phyloP scores from a whole-genome alignment of 169 alveolate species.

The Plasmodium yoelii region DNA sequence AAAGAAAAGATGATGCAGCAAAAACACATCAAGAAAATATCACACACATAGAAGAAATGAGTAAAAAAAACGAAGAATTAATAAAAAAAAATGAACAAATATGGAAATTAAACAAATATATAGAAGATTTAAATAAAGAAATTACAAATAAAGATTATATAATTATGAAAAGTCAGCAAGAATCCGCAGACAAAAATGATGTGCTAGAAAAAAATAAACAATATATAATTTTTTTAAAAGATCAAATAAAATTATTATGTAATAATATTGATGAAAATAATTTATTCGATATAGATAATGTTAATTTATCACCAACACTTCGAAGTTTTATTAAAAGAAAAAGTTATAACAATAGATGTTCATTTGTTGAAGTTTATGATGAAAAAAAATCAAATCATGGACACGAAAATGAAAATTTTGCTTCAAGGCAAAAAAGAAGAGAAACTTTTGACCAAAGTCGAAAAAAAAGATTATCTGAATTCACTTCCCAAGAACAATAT shows the following conservation, averaged over 20 bases:
- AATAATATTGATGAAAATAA: constrained; percentile 64
- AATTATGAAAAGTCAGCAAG: constrained; percentile 53
- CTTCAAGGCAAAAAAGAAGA: neutral
- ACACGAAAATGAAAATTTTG: neutral
- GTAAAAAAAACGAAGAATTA: constrained; percentile 69
- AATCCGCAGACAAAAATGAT: constrained; percentile 61
- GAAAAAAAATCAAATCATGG: constrained; percentile 1
- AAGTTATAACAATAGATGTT: constrained; percentile 14
- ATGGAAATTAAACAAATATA: constrained; percentile 68
- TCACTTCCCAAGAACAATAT: constrained; percentile 11
- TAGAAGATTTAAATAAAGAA: constrained; percentile 65
- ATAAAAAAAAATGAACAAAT: constrained; percentile 70
- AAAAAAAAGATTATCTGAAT: constrained; percentile 27
- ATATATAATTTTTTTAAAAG: constrained; percentile 55
- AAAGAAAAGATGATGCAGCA: constrained; percentile 16
- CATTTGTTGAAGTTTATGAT: constrained; percentile 1
- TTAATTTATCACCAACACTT: constrained; percentile 65
- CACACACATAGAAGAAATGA: constrained; percentile 71
- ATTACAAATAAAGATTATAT: constrained; percentile 59
- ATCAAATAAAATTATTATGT: constrained; percentile 60
- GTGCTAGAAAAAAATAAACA: constrained; percentile 48
- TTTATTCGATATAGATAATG: constrained; percentile 50
- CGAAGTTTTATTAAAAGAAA: constrained; percentile 68
- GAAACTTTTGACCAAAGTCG: constrained; percentile 18
- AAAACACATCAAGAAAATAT: constrained; percentile 34